phyloP scores from a whole-genome alignment of 257 asterid species.

The Capsicum baccatum region DNA sequence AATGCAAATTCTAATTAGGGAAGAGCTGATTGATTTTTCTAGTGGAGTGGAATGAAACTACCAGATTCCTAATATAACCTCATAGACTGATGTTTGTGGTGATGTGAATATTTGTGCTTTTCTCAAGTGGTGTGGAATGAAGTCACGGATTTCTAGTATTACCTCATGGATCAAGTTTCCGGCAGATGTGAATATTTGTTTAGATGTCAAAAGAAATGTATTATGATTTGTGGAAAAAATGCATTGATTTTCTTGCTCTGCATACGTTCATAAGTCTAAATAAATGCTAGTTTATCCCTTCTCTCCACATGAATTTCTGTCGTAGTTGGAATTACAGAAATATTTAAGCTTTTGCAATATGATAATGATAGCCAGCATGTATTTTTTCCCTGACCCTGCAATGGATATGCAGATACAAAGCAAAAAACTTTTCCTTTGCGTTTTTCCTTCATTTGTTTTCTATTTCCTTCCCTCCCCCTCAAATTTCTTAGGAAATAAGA shows the following conservation, averaged over 20 bases:
- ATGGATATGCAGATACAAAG: neutral
- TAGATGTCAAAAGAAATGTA: neutral
- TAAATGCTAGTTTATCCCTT: neutral
- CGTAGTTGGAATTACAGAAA: neutral
- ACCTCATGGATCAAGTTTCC: neutral
- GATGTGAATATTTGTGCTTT: constrained; percentile 4
- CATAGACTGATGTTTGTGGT: neutral
- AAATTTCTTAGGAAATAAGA: neutral
- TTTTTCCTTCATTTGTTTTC: neutral
- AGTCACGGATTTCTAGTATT: neutral
- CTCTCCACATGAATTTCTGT: neutral
- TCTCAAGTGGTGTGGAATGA: constrained; percentile 4
- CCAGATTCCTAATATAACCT: neutral
- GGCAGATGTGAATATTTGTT: neutral
- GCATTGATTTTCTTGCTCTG: neutral
- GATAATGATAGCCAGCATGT: neutral
- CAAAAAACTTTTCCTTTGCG: neutral
- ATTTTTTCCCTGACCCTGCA: too few relatives aligned
- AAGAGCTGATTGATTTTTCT: constrained; percentile 14
- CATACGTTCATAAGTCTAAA: neutral
- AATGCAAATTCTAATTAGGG: constrained; percentile 10
- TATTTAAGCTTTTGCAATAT: neutral
- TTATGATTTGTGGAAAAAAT: neutral
- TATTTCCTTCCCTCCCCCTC: neutral
- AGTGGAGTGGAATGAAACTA: neutral